Evolutionary conservation across 2,329 filamentous ascomycete species (phyloP).

Genomic region (Fusarium multiceps): DNA sequence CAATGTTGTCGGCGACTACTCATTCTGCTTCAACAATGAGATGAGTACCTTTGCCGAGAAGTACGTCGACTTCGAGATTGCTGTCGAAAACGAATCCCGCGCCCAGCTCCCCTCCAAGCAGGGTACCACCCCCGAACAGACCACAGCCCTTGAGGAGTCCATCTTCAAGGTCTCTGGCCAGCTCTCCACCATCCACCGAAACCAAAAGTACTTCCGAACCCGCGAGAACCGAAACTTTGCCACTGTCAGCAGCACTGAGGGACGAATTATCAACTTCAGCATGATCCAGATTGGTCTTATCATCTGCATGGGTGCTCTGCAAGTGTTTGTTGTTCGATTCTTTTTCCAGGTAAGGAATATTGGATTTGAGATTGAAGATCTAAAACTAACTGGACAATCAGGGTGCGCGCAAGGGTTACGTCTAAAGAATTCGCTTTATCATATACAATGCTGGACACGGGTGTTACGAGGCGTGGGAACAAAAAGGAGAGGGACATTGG

Average conservation of each 20-base stretch:
- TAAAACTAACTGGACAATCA: conserved; percentile 46
- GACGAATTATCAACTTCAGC: conserved; percentile 96
- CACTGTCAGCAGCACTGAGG: conserved; percentile 95
- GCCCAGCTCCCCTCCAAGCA: conserved; percentile 88
- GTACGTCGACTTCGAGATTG: conserved; percentile 96
- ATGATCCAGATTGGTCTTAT: conserved; percentile 93
- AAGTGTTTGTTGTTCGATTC: conserved; percentile 97
- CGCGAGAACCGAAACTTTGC: conserved; percentile 99
- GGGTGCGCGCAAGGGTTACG: conserved; percentile 76
- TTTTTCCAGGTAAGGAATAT: conserved; percentile 85
- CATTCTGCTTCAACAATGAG: conserved; percentile 98
- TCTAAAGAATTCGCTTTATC: conserved; percentile 58
- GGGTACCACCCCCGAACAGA: conserved; percentile 89
- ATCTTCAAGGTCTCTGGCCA: conserved; percentile 95
- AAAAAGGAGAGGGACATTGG: conserved; percentile 46
- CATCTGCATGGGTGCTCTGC: conserved; percentile 92
- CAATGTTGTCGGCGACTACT: conserved; percentile 86
- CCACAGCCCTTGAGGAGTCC: conserved; percentile 87
- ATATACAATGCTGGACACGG: conserved; percentile 39
- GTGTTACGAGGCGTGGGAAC: conserved; percentile 49
- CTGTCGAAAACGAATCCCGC: conserved; percentile 90
- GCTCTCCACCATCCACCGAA: conserved; percentile 91
- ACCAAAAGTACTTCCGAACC: conserved; percentile 99
- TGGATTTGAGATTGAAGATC: background rate
- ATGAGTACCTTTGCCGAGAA: conserved; percentile 99